Evolutionary conservation across 345 rosid species (phyloP).

Genomic region (Dimocarpus longan): DNA sequence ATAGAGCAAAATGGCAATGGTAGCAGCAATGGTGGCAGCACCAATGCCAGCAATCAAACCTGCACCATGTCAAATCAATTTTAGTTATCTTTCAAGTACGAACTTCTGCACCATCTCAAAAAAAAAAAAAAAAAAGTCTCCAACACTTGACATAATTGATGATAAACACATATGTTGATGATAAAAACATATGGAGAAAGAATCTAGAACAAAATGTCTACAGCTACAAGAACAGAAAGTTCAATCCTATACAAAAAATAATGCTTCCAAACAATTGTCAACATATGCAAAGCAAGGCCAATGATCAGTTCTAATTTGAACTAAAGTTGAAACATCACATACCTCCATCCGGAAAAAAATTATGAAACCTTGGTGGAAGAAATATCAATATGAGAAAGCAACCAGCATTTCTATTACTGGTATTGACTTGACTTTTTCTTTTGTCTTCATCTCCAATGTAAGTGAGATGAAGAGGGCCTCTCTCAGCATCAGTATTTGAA

Average conservation of each 20-base stretch:
- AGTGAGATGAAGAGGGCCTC: conserved; percentile 69
- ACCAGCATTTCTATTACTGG: conserved; percentile 62
- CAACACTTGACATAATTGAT: no score
- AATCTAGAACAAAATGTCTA: conserved; percentile 20
- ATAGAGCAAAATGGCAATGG: no score
- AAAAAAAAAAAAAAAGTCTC: no score
- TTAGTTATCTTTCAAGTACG: no score
- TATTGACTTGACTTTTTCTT: conserved; percentile 33
- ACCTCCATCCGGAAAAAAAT: conserved; percentile 94
- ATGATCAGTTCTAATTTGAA: conserved; percentile 89
- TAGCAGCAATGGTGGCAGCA: no score
- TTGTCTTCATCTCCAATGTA: conserved; percentile 62
- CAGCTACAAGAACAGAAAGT: conserved; percentile 20
- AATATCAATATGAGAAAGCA: conserved; percentile 71
- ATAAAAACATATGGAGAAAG: background rate
- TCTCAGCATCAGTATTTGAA: conserved; percentile 25
- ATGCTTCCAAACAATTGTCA: conserved; percentile 90
- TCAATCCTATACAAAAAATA: conserved; percentile 49
- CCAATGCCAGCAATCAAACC: no score
- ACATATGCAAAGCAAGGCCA: conserved; percentile 99
- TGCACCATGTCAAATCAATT: no score
- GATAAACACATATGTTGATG: no score
- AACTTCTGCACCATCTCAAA: no score
- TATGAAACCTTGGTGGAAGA: conserved; percentile 95
- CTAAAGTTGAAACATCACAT: conserved; percentile 71